Conservation (phyloP, 2,329 filamentous ascomycete genomes). For the Arthrobotrys conoides region DNA sequence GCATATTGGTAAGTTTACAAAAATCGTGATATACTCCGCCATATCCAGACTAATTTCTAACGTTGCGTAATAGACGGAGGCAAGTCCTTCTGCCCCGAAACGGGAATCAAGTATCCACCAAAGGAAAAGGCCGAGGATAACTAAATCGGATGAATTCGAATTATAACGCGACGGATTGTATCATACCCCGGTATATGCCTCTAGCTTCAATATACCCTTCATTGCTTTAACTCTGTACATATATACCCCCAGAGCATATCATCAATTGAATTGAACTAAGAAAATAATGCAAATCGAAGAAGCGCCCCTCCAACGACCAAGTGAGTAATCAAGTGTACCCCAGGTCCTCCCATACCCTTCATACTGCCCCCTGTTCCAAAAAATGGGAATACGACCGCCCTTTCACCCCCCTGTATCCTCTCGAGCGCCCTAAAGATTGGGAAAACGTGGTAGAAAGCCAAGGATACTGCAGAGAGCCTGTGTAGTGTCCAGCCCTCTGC, state of each 20-base stretch:
- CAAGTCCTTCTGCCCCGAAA: slow-evolving; percentile 49
- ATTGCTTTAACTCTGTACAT: slow-evolving; percentile 1
- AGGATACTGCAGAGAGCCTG: slow-evolving; percentile 8
- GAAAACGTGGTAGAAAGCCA: slow-evolving; percentile 43
- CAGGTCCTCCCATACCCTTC: slow-evolving; percentile 41
- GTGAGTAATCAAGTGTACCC: slow-evolving; percentile 33
- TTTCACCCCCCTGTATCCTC: slow-evolving; percentile 35
- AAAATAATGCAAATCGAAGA: slow-evolving; percentile 15
- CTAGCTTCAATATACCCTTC: background rate
- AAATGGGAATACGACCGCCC: background rate
- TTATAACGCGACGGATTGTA: slow-evolving; percentile 2
- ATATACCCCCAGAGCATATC: background rate
- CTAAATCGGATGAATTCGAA: background rate
- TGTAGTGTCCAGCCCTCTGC: slow-evolving; percentile 33
- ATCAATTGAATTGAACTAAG: background rate
- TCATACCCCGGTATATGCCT: background rate
- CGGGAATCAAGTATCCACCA: slow-evolving; percentile 45
- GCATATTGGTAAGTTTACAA: slow-evolving; percentile 63
- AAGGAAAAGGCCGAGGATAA: slow-evolving; percentile 28
- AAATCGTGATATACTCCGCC: too few species aligned
- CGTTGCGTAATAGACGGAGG: slow-evolving; percentile 36
- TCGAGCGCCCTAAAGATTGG: slow-evolving; percentile 29
- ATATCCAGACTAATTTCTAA: slow-evolving; percentile 6
- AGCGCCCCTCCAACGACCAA: slow-evolving; percentile 25
- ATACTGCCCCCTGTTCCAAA: background rate